Evolutionary conservation across 2,329 filamentous ascomycete species (phyloP).

Genomic region (Paecilomyces formosus): DNA sequence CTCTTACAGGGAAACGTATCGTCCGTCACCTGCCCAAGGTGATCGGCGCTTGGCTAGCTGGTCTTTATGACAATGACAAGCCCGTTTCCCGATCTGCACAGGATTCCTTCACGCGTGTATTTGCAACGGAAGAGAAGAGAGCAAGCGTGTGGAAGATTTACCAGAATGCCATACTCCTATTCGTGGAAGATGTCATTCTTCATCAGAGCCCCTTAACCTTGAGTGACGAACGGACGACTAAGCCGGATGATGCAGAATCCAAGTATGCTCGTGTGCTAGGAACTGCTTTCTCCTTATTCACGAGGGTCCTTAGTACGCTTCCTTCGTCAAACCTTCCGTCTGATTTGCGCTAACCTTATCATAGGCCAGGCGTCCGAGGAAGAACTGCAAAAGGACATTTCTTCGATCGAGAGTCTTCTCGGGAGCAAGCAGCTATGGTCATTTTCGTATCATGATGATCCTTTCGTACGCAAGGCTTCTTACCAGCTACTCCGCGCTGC

Average conservation of each 20-base stretch:
- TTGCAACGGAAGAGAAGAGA: slow-evolving; percentile 73
- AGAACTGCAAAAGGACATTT: slow-evolving; percentile 54
- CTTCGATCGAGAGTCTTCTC: slow-evolving; percentile 61
- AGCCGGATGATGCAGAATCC: slow-evolving; percentile 71
- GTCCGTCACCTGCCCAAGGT: slow-evolving; percentile 69
- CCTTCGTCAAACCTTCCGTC: background rate
- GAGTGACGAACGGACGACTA: slow-evolving; percentile 82
- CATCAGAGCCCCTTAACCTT: slow-evolving; percentile 73
- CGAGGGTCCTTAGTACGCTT: slow-evolving; percentile 43
- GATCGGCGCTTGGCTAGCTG: slow-evolving; percentile 85
- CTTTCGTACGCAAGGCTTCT: slow-evolving; percentile 50
- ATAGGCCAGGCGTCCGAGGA: slow-evolving; percentile 25
- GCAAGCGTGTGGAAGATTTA: slow-evolving; percentile 72
- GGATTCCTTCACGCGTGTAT: slow-evolving; percentile 67
- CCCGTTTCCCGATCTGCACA: slow-evolving; percentile 67
- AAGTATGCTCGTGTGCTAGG: slow-evolving; percentile 78
- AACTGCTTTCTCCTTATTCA: slow-evolving; percentile 49
- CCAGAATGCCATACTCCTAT: slow-evolving; percentile 72
- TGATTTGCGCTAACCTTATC: slow-evolving; percentile 8
- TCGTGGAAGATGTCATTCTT: slow-evolving; percentile 67
- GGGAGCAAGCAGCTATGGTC: slow-evolving; percentile 55
- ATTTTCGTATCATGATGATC: slow-evolving; percentile 49
- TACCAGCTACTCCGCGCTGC: slow-evolving; percentile 49
- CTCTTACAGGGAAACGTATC: slow-evolving; percentile 67
- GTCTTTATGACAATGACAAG: slow-evolving; percentile 78